Base-by-base conservation (phyloP, 805 yeast species). In the Teunomyces cretensis region DNA sequence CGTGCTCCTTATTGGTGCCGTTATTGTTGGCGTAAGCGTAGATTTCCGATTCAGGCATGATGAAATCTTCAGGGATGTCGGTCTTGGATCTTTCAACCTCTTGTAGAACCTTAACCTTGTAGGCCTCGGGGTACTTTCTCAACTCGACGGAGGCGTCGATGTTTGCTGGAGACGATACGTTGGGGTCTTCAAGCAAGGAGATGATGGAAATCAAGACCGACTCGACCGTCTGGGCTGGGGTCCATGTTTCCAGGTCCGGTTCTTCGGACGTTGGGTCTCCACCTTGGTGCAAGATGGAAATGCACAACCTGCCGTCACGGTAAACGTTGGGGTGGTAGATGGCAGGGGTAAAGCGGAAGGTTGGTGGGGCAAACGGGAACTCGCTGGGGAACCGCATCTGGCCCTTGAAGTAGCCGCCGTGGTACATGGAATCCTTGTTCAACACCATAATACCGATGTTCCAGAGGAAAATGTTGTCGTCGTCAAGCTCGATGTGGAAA, bases 311-410 rank as follows among this genome's bases (percentile, higher is more conserved):
- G 13, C 98, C 98, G 66, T 91, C 97, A 49, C 88, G 79, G 68
- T 92, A 92, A 44, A 92, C 96, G 64, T 92, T 92, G 19, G 98
- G 98, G 60, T 92, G 98, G 69, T 83, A 91, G 54, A 92, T 88
- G 35, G 96, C 85, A 11, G 97, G 96, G 6, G 92, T 84, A 74
- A 92, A 92, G 55, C 95, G 76, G 71, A 90, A 92, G 30, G 86
- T 81, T 35, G 98, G 99, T 24, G 99, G 99, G 16, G 88, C 74
- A 61, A 80, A 92, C 3, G 98, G 99, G 68, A 84, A 92, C 65
- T 90, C 96, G 16, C 74, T 68, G 5, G 98, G 98, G 68, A 92
- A 92, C 55, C 84, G 78, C 96, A 92, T 88, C 62, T 88, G 95
- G 16, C 96, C 96, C 61, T 83, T 88, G 70, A 92, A 86, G 67